These are phyloP conservation scores for Phyllosticta citriasiana DNA, from an alignment of 2,329 filamentous ascomycete species.

Conservation along the genomic window DNA sequence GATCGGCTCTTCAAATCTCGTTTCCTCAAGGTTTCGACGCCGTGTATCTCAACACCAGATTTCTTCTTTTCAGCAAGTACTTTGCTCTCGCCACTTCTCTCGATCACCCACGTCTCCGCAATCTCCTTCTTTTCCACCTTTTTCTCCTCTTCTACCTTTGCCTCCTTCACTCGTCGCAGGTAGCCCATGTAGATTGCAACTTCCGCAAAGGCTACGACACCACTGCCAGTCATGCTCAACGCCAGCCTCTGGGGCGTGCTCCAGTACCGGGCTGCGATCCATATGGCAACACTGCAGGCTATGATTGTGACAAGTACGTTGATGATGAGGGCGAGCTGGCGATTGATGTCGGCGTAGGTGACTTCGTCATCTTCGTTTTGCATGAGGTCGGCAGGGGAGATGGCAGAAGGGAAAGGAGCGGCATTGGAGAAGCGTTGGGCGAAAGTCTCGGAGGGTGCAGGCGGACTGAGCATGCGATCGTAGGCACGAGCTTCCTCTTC, in stretches of 20 bases:
- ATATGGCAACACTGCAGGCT: conserved; percentile 66
- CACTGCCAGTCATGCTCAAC: conserved; percentile 58
- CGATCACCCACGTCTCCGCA: conserved; percentile 58
- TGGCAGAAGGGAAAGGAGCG: conserved; percentile 27
- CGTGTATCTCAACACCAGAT: not conserved
- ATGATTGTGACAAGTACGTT: conserved; percentile 84
- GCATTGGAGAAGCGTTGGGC: conserved; percentile 47
- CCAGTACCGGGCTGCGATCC: conserved; percentile 72
- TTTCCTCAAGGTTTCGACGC: not conserved
- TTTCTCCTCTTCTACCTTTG: conserved; percentile 52
- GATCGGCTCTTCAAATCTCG: not conserved
- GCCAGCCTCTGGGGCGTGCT: conserved; percentile 59
- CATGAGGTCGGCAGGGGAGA: conserved; percentile 23
- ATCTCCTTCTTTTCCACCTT: conserved; percentile 59
- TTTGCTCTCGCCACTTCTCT: conserved; percentile 12
- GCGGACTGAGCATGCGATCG: conserved; percentile 64
- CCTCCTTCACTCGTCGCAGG: conserved; percentile 58
- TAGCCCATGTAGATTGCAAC: conserved; percentile 70
- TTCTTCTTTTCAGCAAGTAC: not conserved
- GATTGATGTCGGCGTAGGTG: conserved; percentile 62
- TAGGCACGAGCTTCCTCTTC: conserved; percentile 78
- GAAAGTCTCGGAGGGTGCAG: conserved; percentile 47
- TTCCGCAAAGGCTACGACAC: conserved; percentile 63
- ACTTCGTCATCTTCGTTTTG: conserved; percentile 49
- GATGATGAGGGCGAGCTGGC: conserved; percentile 74